Percentiles rank a stretch among this genome's conserved stretches.
Evolutionary conservation across 2,329 filamentous ascomycete species (phyloP).

Genomic region (Microsporum audouinii): DNA sequence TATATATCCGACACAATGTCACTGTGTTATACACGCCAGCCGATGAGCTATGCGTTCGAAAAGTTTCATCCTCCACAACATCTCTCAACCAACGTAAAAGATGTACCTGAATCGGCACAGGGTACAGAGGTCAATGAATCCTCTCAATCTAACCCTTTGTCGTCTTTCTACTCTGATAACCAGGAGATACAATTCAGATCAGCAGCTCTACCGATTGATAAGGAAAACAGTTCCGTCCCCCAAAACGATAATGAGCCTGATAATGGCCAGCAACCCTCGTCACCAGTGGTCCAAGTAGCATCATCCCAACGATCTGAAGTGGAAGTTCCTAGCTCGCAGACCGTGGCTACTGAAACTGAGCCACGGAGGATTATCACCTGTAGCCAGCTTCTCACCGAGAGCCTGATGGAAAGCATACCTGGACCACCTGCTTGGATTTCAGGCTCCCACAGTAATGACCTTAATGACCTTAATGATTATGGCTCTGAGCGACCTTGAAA

Average conservation of each 20-base stretch:
- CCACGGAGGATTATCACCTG: conserved; percentile 20
- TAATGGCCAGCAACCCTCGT: conserved; percentile 9
- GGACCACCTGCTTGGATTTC: conserved; percentile 26
- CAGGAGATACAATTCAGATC: background rate
- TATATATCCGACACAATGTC: conserved; percentile 5
- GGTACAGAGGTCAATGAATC: background rate
- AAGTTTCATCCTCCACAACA: background rate
- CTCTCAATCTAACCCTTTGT: background rate
- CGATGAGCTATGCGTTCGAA: conserved; percentile 8
- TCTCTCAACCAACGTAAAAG: background rate
- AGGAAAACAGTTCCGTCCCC: background rate
- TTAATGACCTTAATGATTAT: background rate
- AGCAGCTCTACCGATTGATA: background rate
- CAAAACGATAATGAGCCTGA: background rate
- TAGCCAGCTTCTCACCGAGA: conserved; percentile 31
- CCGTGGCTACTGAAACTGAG: background rate
- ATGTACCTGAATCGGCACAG: background rate
- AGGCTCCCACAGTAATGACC: background rate
- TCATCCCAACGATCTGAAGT: conserved; percentile 27
- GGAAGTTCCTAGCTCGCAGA: background rate
- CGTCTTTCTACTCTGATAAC: background rate
- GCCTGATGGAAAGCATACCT: conserved; percentile 35
- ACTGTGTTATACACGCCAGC: conserved; percentile 7
- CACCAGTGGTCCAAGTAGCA: conserved; percentile 31
- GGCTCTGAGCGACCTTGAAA: background rate